Conservation (phyloP, 2,329 filamentous ascomycete genomes). For the Zymoseptoria brevis region DNA sequence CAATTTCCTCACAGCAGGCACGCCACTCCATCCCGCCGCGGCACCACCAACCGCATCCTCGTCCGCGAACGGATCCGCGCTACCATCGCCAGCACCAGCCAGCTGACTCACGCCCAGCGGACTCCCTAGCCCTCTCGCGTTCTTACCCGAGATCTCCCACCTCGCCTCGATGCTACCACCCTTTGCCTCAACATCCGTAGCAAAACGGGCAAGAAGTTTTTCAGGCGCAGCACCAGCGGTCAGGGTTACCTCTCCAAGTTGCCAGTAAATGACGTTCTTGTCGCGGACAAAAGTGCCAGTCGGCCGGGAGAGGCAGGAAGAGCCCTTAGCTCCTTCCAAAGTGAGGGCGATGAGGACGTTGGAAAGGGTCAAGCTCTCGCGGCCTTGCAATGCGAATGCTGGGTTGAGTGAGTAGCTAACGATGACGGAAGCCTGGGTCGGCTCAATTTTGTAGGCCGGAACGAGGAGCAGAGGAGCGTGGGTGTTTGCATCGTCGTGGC, state of each 20-base stretch:
- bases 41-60: conserved; percentile 35
- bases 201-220: conserved; percentile 76
- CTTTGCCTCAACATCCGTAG: conserved; percentile 62
- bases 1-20: conserved; percentile 59
- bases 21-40: conserved; percentile 53
- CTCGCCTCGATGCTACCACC: conserved; percentile 73
- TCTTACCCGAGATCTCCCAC: conserved; percentile 60
- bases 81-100: conserved; percentile 36
- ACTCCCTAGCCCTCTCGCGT: conserved; percentile 45
- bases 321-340: conserved; percentile 58
- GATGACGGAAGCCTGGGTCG: conserved; percentile 77
- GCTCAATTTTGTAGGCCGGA: conserved; percentile 74
- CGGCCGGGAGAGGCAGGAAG: conserved; percentile 67
- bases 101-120: conserved; percentile 52
- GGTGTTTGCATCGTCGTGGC: conserved; percentile 54
- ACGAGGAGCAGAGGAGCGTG: conserved; percentile 64
- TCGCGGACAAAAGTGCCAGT: conserved; percentile 71
- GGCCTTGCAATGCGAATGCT: conserved; percentile 44
- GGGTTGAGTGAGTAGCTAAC: conserved; percentile 81
- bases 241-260: conserved; percentile 63
- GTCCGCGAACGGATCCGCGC: conserved; percentile 65
- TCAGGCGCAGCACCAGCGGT: conserved; percentile 51
- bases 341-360: conserved; percentile 68
- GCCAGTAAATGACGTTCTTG: conserved; percentile 72
- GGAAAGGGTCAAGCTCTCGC: conserved; percentile 50